These are phyloP conservation scores for Dactylellina sp. DNA, from an alignment of 2,329 filamentous ascomycete species.

Conservation along the genomic window DNA sequence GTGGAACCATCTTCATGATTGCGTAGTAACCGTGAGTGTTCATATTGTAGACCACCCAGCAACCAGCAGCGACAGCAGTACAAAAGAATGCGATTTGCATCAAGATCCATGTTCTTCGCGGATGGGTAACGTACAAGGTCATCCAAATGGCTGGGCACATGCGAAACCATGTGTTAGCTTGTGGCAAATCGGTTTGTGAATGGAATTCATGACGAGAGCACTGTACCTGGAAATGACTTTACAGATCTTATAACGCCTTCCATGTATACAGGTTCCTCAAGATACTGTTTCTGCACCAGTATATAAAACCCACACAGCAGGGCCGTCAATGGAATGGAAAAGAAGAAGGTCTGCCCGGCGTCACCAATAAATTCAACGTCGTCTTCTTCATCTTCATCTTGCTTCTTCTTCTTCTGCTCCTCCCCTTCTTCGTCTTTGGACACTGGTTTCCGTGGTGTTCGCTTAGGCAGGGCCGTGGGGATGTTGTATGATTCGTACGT, in stretches of 20 bases:
- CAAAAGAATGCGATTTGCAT: conserved; percentile 74
- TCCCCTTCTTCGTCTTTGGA: conserved; percentile 56
- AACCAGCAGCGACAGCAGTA: conserved; percentile 74
- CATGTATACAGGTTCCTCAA: conserved; percentile 73
- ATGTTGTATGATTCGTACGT: conserved; percentile 57
- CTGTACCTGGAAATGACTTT: conserved; percentile 70
- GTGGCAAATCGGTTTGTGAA: not conserved
- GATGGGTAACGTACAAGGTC: conserved; percentile 71
- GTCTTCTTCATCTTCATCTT: conserved; percentile 61
- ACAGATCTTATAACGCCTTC: conserved; percentile 69
- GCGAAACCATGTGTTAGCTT: conserved; percentile 16
- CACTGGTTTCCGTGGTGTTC: conserved; percentile 57
- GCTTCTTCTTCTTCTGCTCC: conserved; percentile 63
- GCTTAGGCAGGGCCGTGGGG: conserved; percentile 19
- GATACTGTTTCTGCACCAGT: conserved; percentile 81
- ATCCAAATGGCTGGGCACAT: conserved; percentile 67
- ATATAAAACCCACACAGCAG: conserved; percentile 83
- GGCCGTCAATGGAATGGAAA: conserved; percentile 73
- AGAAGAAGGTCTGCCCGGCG: conserved; percentile 66
- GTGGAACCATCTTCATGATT: conserved; percentile 91
- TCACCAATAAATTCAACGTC: conserved; percentile 66
- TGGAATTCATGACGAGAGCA: conserved; percentile 55
- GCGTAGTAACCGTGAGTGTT: conserved; percentile 85
- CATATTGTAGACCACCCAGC: conserved; percentile 82
- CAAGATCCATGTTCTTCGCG: conserved; percentile 63